phyloP scores from a whole-genome alignment of 306 rosid species.

The Citrullus amarus region DNA sequence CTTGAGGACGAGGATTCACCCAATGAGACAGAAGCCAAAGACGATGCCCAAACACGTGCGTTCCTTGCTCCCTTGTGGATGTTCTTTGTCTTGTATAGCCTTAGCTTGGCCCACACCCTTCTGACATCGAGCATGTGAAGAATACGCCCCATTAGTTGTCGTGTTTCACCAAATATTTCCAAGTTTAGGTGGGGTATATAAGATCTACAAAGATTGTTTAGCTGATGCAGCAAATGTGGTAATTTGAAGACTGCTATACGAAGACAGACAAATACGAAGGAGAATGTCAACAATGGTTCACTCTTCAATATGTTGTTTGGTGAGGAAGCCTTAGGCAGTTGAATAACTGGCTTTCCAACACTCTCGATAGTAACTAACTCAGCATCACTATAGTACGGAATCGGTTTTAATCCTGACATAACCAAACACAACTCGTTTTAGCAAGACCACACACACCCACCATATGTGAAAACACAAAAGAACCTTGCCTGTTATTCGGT shows the following conservation, averaged over 20 bases:
- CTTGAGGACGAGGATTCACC: constrained; percentile 37
- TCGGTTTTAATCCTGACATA: constrained; percentile 44
- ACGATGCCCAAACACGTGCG: constrained; percentile 69
- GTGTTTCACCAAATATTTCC: constrained; percentile 65
- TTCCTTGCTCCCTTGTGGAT: constrained; percentile 55
- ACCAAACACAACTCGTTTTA: not conserved
- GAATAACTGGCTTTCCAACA: constrained; percentile 19
- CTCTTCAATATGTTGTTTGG: constrained; percentile 24
- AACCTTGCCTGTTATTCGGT: constrained; percentile 47
- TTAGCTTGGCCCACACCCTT: constrained; percentile 57
- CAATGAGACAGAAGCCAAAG: constrained; percentile 60
- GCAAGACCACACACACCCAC: not conserved
- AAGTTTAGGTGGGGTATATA: constrained; percentile 42
- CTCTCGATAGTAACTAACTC: constrained; percentile 9
- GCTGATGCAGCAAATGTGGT: constrained; percentile 21
- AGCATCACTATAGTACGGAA: constrained; percentile 16
- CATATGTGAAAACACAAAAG: not conserved
- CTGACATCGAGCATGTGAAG: constrained; percentile 45
- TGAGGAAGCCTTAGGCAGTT: constrained; percentile 18
- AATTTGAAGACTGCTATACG: constrained; percentile 30
- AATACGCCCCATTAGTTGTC: constrained; percentile 44
- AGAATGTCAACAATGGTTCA: constrained; percentile 46
- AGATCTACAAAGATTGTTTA: constrained; percentile 40
- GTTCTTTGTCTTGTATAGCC: constrained; percentile 48
- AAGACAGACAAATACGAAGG: constrained; percentile 43